These are phyloP conservation scores for Cryptococcus sp. DNA, from an alignment of 1,284 basidiomycete species.

Conservation along the genomic window DNA sequence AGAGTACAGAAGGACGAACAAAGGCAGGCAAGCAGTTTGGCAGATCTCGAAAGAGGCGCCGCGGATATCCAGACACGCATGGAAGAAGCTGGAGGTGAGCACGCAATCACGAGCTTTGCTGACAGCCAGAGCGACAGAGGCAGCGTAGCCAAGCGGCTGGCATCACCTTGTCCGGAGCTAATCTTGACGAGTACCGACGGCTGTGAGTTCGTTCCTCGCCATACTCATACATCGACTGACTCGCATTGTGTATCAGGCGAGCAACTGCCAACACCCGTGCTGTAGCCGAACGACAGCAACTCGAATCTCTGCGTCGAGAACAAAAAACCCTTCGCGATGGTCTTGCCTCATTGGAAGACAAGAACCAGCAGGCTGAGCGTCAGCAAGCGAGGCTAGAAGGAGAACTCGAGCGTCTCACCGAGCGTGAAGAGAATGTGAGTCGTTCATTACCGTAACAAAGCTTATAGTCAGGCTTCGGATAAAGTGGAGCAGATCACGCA, in stretches of 20 bases:
- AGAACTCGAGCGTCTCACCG: conserved; percentile 62
- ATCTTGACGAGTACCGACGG: conserved; percentile 81
- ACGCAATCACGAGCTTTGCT: not conserved
- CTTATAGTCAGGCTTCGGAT: conserved; percentile 19
- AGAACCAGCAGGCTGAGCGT: conserved; percentile 65
- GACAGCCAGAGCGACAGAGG: conserved; percentile 67
- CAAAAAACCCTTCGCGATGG: conserved; percentile 71
- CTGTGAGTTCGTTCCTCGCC: conserved; percentile 59
- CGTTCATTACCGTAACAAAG: not conserved
- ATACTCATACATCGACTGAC: too few relatives aligned
- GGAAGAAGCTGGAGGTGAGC: conserved; percentile 71
- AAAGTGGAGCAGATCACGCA: conserved; percentile 62
- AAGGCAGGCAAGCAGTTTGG: conserved; percentile 65
- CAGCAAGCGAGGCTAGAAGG: conserved; percentile 64
- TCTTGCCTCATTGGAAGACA: conserved; percentile 59
- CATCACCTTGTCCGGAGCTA: conserved; percentile 76
- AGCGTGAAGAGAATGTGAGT: conserved; percentile 64
- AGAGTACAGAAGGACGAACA: conserved; percentile 69
- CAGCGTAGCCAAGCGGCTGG: conserved; percentile 68
- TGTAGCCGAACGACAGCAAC: conserved; percentile 80
- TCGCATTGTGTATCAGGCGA: conserved; percentile 14
- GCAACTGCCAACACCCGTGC: conserved; percentile 69
- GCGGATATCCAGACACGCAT: conserved; percentile 68
- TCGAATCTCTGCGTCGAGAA: conserved; percentile 80
- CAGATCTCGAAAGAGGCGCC: conserved; percentile 65